These are phyloP conservation scores for Knoxia roxburghii DNA, from an alignment of 257 asterid genomes.

Conservation along the genomic window DNA sequence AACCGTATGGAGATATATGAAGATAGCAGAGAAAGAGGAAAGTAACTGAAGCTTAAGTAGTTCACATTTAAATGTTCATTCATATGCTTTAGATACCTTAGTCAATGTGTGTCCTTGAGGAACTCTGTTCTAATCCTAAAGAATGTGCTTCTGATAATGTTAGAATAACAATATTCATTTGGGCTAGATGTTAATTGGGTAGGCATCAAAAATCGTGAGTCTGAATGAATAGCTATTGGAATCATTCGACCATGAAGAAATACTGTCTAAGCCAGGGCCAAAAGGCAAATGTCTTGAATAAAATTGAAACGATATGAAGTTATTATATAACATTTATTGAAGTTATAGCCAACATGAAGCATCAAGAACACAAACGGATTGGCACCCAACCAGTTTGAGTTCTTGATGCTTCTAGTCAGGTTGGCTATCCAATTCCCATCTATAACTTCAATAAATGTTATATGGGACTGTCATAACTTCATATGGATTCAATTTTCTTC, in stretches of 20 bases:
- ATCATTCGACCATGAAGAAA: constrained; percentile 27
- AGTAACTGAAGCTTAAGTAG: too few species aligned
- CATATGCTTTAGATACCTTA: constrained; percentile 27
- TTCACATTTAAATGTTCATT: background rate
- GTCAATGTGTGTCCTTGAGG: constrained; percentile 34
- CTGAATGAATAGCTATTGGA: constrained; percentile 23
- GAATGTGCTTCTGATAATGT: constrained; percentile 47
- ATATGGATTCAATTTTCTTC: constrained; percentile 40
- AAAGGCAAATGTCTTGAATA: constrained; percentile 45
- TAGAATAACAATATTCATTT: constrained; percentile 39
- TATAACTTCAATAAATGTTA: too few species aligned
- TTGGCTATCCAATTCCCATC: too few species aligned
- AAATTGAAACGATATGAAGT: too few species aligned
- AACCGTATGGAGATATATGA: background rate
- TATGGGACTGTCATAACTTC: too few species aligned
- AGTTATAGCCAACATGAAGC: too few species aligned
- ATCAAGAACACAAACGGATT: too few species aligned
- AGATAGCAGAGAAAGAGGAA: too few species aligned
- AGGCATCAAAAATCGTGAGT: constrained; percentile 39
- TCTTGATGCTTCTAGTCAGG: too few species aligned
- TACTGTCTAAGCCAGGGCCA: constrained; percentile 65
- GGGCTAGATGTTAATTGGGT: constrained; percentile 53
- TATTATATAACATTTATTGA: too few species aligned
- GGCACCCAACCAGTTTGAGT: too few species aligned
- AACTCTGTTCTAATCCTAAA: constrained; percentile 45